These are phyloP conservation scores for Apostasia ramifera DNA, from an alignment of 106 monocot genomes.

Conservation along the genomic window DNA sequence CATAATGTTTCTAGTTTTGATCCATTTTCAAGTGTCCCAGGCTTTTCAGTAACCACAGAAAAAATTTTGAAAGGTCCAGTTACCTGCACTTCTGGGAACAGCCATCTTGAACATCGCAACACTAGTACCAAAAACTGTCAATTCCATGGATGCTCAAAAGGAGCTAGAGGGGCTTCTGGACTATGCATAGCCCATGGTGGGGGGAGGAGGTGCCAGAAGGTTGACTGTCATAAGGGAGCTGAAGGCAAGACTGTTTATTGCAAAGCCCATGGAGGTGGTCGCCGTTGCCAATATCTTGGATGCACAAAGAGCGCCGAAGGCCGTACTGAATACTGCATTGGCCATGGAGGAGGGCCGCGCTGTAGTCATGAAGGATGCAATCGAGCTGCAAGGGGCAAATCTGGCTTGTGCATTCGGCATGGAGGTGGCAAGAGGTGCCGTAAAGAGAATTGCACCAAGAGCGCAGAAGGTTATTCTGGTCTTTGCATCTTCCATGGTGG, in stretches of 20 bases:
- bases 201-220: constrained; percentile 44
- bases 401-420: constrained; percentile 46
- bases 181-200: constrained; percentile 55
- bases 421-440: constrained; percentile 53
- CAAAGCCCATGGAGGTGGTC: constrained; percentile 54
- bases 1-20: not conserved
- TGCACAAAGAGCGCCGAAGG: constrained; percentile 60
- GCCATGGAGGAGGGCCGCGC: constrained; percentile 44
- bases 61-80: constrained; percentile 16
- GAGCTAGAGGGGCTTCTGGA: constrained; percentile 54
- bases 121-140: constrained; percentile 29
- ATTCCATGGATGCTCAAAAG: constrained; percentile 44
- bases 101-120: constrained; percentile 20
- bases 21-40: constrained; percentile 16
- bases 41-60: constrained; percentile 9
- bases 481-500: constrained; percentile 55
- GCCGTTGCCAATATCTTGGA: constrained; percentile 38
- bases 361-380: constrained; percentile 36
- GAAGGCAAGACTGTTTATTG: constrained; percentile 43
- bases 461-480: constrained; percentile 43
- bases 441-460: constrained; percentile 39
- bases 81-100: constrained; percentile 30
- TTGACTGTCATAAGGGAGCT: constrained; percentile 42
- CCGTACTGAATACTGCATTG: constrained; percentile 46
- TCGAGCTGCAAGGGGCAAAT: constrained; percentile 45